Evolutionary conservation across 345 rosid species (phyloP), one percentile per base, ranked within the genome.

Genomic region (Heritiera littoralis): DNA sequence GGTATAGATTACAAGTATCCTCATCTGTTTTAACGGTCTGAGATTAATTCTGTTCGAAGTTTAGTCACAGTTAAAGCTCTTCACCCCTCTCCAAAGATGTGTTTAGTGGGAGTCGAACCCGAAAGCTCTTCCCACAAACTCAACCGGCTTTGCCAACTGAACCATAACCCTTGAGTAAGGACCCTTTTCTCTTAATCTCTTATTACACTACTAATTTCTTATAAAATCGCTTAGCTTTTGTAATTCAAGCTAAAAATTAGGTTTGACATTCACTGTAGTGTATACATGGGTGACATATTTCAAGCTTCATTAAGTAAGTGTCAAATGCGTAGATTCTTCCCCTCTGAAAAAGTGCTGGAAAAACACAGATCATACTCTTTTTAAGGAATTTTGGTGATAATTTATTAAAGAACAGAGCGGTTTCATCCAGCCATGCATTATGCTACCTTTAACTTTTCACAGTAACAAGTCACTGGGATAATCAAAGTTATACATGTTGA

Each of bases 401-500:
- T 35, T 35, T 65, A 35, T 38, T 65, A 6, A 65, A 65, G 3
- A 67, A 3, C 28, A 43, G 72, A n/a, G 5, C 10, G 30, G 72
- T 43, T 67, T 67, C 54, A 43, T 43, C 72, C 72, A 67, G 8
- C 12, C 17, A 66, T 32, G 40, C 18, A 11, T 5, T 1, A 32
- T 6, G 41, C 8, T 14, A 35, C 23, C 48, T 38, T 38, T 15
- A 35, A 20, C 18, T 46, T 69, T 20, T 69, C 11, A 20, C 8
- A 6, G 18, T 46, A 20, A 45, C 14, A 46, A 46, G n/a, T 46
- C 55, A 23, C 35, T 23, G 14, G 75, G 61, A 52, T 52, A 52
- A 51, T 28, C 59, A 32, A 15, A 48, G 56, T 41, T 35, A 38
- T 72, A 49, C 68, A 80, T 74, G 68, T 9, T 20, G 30, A 60